These are phyloP conservation scores for Gossypium davidsonii DNA, from an alignment of 441 rosid species.

Conservation along the genomic window DNA sequence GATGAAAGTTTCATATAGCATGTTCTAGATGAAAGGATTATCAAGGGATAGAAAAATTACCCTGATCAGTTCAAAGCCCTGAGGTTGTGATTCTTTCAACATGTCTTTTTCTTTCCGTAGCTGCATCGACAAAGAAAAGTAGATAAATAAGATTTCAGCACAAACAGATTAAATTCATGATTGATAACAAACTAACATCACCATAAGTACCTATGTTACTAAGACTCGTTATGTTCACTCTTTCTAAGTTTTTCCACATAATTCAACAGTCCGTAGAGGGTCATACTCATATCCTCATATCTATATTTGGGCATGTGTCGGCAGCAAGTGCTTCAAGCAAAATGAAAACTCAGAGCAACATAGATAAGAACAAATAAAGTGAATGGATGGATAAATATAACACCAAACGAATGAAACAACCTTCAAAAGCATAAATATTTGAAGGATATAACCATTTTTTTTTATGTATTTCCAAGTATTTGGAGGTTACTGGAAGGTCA, in stretches of 20 bases:
- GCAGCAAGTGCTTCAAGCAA: too few relatives aligned
- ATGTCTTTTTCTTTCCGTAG: slow-evolving; percentile 62
- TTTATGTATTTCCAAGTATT: background rate
- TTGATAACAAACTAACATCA: background rate
- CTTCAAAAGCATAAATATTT: background rate
- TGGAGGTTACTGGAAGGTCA: background rate
- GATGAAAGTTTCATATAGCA: background rate
- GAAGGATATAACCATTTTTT: background rate
- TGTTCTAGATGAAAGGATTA: background rate
- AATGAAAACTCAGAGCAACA: background rate
- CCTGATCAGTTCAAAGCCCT: slow-evolving; percentile 62
- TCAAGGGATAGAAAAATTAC: slow-evolving; percentile 29
- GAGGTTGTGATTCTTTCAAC: slow-evolving; percentile 61
- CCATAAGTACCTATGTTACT: background rate
- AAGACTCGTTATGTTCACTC: background rate
- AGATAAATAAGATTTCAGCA: background rate
- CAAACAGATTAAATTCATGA: background rate
- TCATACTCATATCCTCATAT: background rate
- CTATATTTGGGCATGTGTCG: background rate
- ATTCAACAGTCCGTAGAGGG: background rate
- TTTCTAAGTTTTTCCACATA: background rate
- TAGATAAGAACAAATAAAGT: background rate
- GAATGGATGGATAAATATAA: background rate
- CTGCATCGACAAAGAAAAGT: slow-evolving; percentile 28
- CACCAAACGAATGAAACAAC: background rate